Conservation (phyloP, 768 basidiomycete species). For the Serendipita indica region DNA sequence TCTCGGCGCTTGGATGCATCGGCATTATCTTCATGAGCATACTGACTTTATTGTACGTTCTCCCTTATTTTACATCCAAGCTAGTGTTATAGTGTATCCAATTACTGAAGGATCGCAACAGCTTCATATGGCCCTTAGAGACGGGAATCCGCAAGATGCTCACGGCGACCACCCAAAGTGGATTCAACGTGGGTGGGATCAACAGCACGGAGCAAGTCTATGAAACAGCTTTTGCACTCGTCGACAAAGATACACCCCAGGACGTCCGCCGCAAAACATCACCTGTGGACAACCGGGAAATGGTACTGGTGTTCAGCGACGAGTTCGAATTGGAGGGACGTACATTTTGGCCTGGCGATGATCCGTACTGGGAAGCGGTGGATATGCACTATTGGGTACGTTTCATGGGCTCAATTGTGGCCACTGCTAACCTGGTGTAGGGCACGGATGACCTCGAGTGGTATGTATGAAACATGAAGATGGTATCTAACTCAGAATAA, state of each 20-base stretch:
- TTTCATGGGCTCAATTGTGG: background rate
- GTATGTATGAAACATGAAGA: constrained; percentile 59
- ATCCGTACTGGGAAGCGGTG: constrained; percentile 70
- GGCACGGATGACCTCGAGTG: background rate
- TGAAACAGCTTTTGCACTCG: constrained; percentile 42
- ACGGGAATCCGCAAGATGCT: no score
- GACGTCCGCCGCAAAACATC: constrained; percentile 43
- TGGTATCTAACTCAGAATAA: constrained; percentile 63
- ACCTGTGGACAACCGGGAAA: constrained; percentile 57
- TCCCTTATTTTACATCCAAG: background rate
- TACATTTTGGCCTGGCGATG: constrained; percentile 71
- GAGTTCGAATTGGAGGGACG: constrained; percentile 62
- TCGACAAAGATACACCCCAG: constrained; percentile 65
- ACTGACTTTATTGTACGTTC: background rate
- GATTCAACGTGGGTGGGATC: constrained; percentile 40
- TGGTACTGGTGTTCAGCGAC: constrained; percentile 77
- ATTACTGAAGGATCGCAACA: no score
- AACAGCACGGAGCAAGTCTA: constrained; percentile 85
- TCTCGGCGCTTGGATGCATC: background rate
- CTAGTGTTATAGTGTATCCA: no score
- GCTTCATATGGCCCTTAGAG: no score
- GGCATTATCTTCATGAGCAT: background rate
- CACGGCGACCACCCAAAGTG: background rate
- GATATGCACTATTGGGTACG: constrained; percentile 58
- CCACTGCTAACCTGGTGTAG: background rate